These are phyloP conservation scores for Podaxis sp. DNA, from an alignment of 768 basidiomycete species.

Conservation along the genomic window DNA sequence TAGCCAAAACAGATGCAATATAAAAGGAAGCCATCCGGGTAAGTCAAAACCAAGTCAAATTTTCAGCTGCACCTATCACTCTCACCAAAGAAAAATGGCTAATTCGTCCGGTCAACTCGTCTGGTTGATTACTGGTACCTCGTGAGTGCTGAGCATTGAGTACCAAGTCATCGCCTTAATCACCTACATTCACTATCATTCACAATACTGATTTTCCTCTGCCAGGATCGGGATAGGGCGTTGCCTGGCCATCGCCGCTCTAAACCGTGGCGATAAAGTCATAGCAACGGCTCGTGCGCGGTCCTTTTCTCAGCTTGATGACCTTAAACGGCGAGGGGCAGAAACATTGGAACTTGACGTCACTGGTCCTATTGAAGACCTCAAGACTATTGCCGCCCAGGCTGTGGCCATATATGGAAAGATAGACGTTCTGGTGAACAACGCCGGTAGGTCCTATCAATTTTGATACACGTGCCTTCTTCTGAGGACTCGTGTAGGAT, in stretches of 20 bases:
- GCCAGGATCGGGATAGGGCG: slow-evolving; percentile 38
- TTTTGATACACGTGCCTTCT: neutral
- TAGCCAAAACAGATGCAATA: no score
- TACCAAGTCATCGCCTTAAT: slow-evolving; percentile 11
- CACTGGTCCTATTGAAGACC: slow-evolving; percentile 28
- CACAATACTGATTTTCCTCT: slow-evolving; percentile 15
- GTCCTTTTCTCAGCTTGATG: slow-evolving; percentile 33
- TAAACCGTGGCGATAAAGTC: slow-evolving; percentile 46
- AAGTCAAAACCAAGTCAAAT: no score
- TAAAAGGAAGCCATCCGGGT: no score
- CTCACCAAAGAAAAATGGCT: neutral
- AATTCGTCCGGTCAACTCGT: slow-evolving; percentile 26
- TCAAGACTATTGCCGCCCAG: slow-evolving; percentile 32
- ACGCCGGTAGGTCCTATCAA: slow-evolving; percentile 31
- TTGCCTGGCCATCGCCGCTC: slow-evolving; percentile 35
- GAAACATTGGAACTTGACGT: slow-evolving; percentile 37
- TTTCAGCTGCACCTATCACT: no score
- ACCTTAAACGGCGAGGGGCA: slow-evolving; percentile 36
- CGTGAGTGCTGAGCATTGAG: slow-evolving; percentile 15
- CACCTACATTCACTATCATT: neutral
- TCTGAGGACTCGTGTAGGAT: slow-evolving; percentile 23
- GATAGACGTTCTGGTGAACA: slow-evolving; percentile 46
- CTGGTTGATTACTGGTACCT: slow-evolving; percentile 30
- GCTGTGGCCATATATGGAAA: slow-evolving; percentile 36
- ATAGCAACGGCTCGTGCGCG: slow-evolving; percentile 44